Evolutionary conservation across 768 basidiomycete species (phyloP).

Genomic region (Rhodotorula kratochvilovae): DNA sequence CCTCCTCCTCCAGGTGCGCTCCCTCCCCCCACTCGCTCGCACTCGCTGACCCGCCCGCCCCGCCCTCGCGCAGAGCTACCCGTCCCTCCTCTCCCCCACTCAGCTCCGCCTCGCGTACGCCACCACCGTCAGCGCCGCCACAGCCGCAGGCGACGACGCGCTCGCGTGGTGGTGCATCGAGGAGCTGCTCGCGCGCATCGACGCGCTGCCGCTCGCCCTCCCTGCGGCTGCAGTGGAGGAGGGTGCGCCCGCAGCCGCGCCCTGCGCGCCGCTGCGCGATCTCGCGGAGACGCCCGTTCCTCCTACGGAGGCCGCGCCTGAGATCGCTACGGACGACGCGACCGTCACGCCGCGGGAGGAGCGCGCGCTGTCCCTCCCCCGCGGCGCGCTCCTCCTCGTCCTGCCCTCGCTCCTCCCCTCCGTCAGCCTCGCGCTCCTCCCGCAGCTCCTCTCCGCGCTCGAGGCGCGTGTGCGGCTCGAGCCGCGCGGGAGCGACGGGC

Average conservation of each 20-base stretch:
- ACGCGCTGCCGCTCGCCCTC: slow-evolving; percentile 1
- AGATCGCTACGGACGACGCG: neutral
- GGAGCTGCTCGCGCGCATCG: slow-evolving; percentile 55
- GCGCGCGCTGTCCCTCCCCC: slow-evolving; percentile 17
- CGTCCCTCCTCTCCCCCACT: slow-evolving; percentile 58
- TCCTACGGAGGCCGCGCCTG: neutral
- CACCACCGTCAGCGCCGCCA: slow-evolving; percentile 62
- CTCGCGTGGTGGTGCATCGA: slow-evolving; percentile 70
- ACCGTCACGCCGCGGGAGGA: slow-evolving; percentile 13
- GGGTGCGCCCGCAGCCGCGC: neutral
- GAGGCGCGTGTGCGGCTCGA: slow-evolving; percentile 17
- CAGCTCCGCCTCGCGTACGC: slow-evolving; percentile 72
- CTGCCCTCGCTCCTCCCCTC: slow-evolving; percentile 36
- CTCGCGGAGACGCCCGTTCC: neutral
- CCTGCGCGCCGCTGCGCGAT: neutral
- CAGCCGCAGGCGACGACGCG: slow-evolving; percentile 49
- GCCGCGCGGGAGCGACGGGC: slow-evolving; percentile 13
- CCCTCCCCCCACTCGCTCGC: slow-evolving; percentile 46
- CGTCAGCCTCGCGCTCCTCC: slow-evolving; percentile 26
- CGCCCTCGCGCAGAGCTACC: slow-evolving; percentile 46
- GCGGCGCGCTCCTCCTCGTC: slow-evolving; percentile 35
- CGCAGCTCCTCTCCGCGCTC: slow-evolving; percentile 9
- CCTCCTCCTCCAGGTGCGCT: slow-evolving; percentile 64
- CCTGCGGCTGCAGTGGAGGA: too few relatives aligned
- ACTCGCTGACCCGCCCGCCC: too few relatives aligned